Evolutionary conservation across 2,329 filamentous ascomycete genomes (phyloP).

Genomic region (Ophiocordyceps camponoti-rufipedis): DNA sequence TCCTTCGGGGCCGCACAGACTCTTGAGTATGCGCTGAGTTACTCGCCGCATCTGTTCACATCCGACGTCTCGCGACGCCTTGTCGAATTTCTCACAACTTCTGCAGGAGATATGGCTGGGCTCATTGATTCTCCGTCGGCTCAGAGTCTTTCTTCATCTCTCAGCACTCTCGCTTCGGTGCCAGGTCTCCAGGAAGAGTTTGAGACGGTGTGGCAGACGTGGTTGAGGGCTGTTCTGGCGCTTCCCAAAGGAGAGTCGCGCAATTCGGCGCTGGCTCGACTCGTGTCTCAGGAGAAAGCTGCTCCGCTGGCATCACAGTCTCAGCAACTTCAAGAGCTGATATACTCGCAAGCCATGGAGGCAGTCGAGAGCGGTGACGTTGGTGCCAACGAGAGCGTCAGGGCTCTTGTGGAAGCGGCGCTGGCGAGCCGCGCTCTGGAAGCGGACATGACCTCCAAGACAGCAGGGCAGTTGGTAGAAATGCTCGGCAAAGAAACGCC

Average conservation of each 20-base stretch:
- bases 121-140: constrained; percentile 54
- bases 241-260: constrained; percentile 7
- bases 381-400: constrained; percentile 8
- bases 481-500: constrained; percentile 14
- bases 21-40: constrained; percentile 19
- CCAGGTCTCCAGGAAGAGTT: constrained; percentile 19
- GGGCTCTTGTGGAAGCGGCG: constrained; percentile 29
- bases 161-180: constrained; percentile 35
- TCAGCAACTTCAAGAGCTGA: constrained; percentile 25
- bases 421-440: constrained; percentile 23
- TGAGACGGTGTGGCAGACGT: constrained; percentile 23
- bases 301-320: constrained; percentile 19
- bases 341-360: constrained; percentile 22
- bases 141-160: constrained; percentile 42
- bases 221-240: constrained; percentile 22
- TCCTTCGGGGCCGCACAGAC: constrained; percentile 35
- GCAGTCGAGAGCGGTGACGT: constrained; percentile 13
- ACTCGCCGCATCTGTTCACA: constrained; percentile 22
- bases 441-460: constrained; percentile 12
- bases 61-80: constrained; percentile 15
- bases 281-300: constrained; percentile 27
- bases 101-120: constrained; percentile 36
- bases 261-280: constrained; percentile 18
- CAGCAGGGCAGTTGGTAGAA: constrained; percentile 17
- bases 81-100: constrained; percentile 23